A percentile compares a stretch with the other conserved stretches of the same genome.
Conservation (phyloP, 495 filamentous ascomycete genomes). For the Glonium stellatum region DNA sequence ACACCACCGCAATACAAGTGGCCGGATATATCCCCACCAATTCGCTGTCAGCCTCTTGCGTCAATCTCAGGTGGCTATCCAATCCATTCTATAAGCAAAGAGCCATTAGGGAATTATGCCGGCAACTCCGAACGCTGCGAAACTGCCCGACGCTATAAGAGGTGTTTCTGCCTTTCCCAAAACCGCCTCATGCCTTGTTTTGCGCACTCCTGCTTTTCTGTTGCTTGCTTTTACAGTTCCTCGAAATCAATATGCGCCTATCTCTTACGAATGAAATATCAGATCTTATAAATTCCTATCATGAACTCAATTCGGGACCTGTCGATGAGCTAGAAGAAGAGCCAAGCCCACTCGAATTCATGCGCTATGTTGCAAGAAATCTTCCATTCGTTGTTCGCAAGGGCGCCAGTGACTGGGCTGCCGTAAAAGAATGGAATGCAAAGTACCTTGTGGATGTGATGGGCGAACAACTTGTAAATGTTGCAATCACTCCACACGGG, state of each 20-base stretch:
- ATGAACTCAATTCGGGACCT: conserved; percentile 54
- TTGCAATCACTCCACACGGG: conserved; percentile 64
- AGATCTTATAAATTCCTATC: conserved; percentile 56
- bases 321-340: conserved; percentile 53
- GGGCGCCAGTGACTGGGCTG: conserved; percentile 52
- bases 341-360: conserved; percentile 65
- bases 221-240: not conserved
- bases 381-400: conserved; percentile 61
- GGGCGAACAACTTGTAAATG: conserved; percentile 49
- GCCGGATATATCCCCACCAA: not conserved
- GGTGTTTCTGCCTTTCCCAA: conserved; percentile 8
- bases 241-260: not conserved
- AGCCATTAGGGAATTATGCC: not conserved
- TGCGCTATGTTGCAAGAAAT: conserved; percentile 60
- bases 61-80: not conserved
- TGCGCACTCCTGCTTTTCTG: not conserved
- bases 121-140: not conserved
- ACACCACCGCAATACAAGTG: not conserved
- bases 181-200: not conserved
- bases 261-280: conserved; percentile 23
- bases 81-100: not conserved
- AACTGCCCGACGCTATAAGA: conserved; percentile 26
- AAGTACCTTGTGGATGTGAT: conserved; percentile 48
- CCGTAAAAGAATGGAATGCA: conserved; percentile 52
- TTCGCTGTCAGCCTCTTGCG: not conserved